These are phyloP conservation scores for Trametes pubescens DNA, from an alignment of 1,284 basidiomycete species.

Conservation along the genomic window DNA sequence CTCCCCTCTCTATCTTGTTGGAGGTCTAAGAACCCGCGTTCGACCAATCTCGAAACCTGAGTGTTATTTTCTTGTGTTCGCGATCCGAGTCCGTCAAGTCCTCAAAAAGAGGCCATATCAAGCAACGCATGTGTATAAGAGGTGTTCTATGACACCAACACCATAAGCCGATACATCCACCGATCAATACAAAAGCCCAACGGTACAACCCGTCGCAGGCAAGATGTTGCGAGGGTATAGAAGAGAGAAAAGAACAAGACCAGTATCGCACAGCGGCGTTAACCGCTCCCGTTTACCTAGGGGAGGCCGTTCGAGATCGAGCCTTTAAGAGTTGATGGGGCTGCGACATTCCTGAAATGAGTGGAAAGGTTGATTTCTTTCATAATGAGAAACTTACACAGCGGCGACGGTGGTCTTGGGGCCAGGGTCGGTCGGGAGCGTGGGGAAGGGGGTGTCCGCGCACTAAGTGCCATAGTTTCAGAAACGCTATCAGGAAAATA, in stretches of 20 bases:
- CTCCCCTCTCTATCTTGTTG: too few relatives aligned
- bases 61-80: too few relatives aligned
- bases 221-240: neutral
- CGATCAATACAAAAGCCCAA: too few relatives aligned
- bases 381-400: conserved; percentile 1
- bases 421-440: conserved; percentile 30
- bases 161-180: too few relatives aligned
- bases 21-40: too few relatives aligned
- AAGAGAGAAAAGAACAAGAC: neutral
- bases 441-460: conserved; percentile 30
- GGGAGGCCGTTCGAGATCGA: neutral
- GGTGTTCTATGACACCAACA: too few relatives aligned
- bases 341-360: neutral
- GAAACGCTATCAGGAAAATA: neutral
- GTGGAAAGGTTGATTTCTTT: too few relatives aligned
- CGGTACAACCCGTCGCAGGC: neutral
- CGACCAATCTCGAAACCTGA: too few relatives aligned
- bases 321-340: conserved; percentile 16
- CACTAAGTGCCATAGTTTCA: conserved; percentile 6
- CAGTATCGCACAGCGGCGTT: neutral
- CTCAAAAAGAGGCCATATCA: too few relatives aligned
- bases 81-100: too few relatives aligned
- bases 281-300: neutral
- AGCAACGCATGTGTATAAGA: too few relatives aligned
- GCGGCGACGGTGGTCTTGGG: conserved; percentile 30